Conservation (phyloP, 305 asterid genomes). For the Fraxinus dipetala region DNA sequence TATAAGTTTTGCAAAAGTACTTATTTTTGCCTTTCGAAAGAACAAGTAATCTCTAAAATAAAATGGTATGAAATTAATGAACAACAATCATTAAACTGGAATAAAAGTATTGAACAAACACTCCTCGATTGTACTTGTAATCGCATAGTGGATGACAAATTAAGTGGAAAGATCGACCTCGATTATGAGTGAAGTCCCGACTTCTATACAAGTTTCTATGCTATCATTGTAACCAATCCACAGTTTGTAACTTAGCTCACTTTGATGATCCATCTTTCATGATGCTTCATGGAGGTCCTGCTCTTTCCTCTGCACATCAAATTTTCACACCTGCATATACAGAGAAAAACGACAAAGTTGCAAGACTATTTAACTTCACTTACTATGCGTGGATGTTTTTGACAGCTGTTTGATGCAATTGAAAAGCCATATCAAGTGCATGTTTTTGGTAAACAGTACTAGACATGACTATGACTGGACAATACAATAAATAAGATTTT, state of each 20-base stretch:
- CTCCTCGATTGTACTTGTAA: neutral
- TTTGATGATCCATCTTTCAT: neutral
- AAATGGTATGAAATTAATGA: neutral
- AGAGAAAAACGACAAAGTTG: neutral
- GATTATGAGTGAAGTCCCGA: neutral
- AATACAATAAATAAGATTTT: neutral
- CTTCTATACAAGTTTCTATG: neutral
- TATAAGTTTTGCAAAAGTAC: neutral
- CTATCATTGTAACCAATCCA: neutral
- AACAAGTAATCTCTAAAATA: neutral
- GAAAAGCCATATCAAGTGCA: neutral
- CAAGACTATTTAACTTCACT: neutral
- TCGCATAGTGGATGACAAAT: neutral
- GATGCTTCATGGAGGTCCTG: neutral
- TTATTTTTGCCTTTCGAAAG: neutral
- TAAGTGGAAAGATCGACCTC: neutral
- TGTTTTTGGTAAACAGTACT: neutral
- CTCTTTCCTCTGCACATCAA: neutral
- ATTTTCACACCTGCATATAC: neutral
- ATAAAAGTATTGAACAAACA: neutral
- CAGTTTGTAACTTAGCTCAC: neutral
- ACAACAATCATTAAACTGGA: neutral
- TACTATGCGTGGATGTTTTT: neutral
- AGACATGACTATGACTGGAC: too few relatives aligned
- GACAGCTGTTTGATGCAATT: neutral